Conservation (phyloP, 768 basidiomycete genomes). For the Cystofilobasidium ferigula region DNA sequence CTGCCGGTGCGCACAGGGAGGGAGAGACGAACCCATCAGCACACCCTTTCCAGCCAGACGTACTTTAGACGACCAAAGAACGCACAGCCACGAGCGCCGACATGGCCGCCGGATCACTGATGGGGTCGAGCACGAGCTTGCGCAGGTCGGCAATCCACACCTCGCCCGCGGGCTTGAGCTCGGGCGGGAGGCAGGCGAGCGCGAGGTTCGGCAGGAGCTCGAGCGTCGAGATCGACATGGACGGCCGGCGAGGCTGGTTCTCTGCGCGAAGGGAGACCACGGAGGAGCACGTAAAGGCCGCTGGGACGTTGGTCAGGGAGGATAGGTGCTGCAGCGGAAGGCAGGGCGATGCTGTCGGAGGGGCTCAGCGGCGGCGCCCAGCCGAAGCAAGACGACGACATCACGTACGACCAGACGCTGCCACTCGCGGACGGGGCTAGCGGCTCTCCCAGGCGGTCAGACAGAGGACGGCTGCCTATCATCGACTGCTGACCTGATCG, state of each 20-base stretch:
- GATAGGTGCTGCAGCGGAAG: too few relatives aligned
- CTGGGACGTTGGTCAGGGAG: background rate
- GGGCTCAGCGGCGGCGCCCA: too few relatives aligned
- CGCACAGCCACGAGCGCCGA: background rate
- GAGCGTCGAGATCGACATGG: background rate
- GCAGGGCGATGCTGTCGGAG: too few relatives aligned
- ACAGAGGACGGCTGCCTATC: too few relatives aligned
- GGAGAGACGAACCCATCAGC: background rate
- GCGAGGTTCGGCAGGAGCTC: constrained; percentile 1
- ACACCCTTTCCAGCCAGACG: background rate
- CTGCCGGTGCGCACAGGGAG: background rate
- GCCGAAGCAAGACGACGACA: too few relatives aligned
- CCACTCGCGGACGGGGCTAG: too few relatives aligned
- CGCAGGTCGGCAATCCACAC: background rate
- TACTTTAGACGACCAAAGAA: background rate
- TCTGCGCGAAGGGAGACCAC: too few relatives aligned
- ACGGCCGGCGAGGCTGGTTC: too few relatives aligned
- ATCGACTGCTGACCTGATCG: too few relatives aligned
- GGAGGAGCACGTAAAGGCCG: too few relatives aligned
- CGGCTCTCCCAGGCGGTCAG: too few relatives aligned
- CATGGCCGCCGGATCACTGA: background rate
- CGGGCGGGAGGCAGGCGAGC: background rate
- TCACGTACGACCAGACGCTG: too few relatives aligned
- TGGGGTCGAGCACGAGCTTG: background rate
- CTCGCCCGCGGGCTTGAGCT: constrained; percentile 1